Percentiles rank a stretch among this genome's conserved stretches.
These are phyloP conservation scores for Pseudoturritis turrita DNA, from an alignment of 345 rosid species.

Conservation along the genomic window DNA sequence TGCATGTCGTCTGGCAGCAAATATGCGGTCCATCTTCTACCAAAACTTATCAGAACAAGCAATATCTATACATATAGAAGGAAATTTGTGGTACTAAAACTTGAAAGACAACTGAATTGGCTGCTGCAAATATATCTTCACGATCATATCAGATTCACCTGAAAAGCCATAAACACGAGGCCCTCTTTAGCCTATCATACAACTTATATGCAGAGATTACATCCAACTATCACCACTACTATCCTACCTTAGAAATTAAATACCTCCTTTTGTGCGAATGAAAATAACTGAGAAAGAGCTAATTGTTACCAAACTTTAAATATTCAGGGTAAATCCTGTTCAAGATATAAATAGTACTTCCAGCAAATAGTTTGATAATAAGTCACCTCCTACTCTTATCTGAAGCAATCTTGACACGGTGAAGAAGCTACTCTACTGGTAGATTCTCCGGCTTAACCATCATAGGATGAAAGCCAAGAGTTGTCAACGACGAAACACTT, in stretches of 20 bases:
- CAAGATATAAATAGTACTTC: too few relatives aligned
- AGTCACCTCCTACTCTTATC: slow-evolving; percentile 73
- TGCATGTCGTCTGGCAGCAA: slow-evolving; percentile 66
- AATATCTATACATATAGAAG: slow-evolving; percentile 39
- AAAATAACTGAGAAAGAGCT: slow-evolving; percentile 5
- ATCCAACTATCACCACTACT: background rate
- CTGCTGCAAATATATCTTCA: slow-evolving; percentile 83
- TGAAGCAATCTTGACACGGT: slow-evolving; percentile 47
- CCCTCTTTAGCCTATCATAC: background rate
- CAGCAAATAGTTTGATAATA: background rate
- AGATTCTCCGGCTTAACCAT: slow-evolving; percentile 60
- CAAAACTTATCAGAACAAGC: slow-evolving; percentile 76
- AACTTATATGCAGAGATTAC: slow-evolving; percentile 5
- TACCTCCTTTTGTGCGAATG: background rate
- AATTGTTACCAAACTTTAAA: too few relatives aligned
- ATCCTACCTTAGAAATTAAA: background rate
- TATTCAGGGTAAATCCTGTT: too few relatives aligned
- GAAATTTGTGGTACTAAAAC: background rate
- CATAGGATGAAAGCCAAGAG: slow-evolving; percentile 46
- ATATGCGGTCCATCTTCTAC: slow-evolving; percentile 80
- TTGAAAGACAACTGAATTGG: slow-evolving; percentile 44
- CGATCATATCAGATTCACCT: slow-evolving; percentile 87
- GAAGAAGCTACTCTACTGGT: slow-evolving; percentile 57
- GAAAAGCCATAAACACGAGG: slow-evolving; percentile 25
- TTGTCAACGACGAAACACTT: slow-evolving; percentile 47